Conservation (phyloP, 768 basidiomycete species). For the Obba rivulosa region DNA sequence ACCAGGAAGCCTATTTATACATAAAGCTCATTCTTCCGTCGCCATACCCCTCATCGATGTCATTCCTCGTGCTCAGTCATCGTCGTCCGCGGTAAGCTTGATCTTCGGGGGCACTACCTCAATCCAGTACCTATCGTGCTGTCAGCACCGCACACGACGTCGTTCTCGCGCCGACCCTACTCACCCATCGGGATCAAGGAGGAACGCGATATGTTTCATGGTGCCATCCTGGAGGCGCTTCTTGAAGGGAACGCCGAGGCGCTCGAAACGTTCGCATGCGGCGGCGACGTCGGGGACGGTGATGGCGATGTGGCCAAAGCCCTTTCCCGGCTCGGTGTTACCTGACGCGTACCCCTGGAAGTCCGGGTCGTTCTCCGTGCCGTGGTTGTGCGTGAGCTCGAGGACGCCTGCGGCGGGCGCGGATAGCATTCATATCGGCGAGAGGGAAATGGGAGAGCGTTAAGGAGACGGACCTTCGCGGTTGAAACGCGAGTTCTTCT, state of each 20-base stretch:
- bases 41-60: not conserved
- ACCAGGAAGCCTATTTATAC: too few species aligned
- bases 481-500: slow-evolving; percentile 38
- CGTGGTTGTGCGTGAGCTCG: slow-evolving; percentile 84
- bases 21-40: too few species aligned
- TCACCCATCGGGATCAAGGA: slow-evolving; percentile 79
- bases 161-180: slow-evolving; percentile 1
- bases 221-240: slow-evolving; percentile 80
- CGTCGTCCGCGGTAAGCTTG: not conserved
- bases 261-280: slow-evolving; percentile 79
- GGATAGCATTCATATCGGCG: not conserved
- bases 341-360: slow-evolving; percentile 84
- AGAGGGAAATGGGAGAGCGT: not conserved
- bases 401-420: slow-evolving; percentile 48
- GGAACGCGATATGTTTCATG: slow-evolving; percentile 81
- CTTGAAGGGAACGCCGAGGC: slow-evolving; percentile 75
- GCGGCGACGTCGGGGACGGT: slow-evolving; percentile 74
- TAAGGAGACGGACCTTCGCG: slow-evolving; percentile 54
- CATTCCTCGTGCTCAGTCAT: not conserved
- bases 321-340: slow-evolving; percentile 72
- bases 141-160: not conserved
- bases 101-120: slow-evolving; percentile 36
- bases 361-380: slow-evolving; percentile 70
- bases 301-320: slow-evolving; percentile 87
- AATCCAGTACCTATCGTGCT: slow-evolving; percentile 47